Base-by-base conservation (phyloP, 176 grass and related monocot genomes). In the Hsuehochloa calcarea region DNA sequence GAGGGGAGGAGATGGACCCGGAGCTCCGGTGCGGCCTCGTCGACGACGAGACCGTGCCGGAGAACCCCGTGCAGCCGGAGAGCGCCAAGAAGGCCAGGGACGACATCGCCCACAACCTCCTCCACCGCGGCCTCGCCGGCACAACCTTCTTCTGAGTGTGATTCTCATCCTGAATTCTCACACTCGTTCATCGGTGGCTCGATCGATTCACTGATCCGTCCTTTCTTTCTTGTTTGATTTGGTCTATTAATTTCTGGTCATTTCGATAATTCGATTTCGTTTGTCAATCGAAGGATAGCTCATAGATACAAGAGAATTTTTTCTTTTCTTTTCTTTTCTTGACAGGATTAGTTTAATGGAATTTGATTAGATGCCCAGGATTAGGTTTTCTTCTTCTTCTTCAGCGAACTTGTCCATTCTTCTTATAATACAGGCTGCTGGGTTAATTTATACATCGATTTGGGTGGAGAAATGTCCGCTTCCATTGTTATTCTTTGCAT, bases 61-160 rank as follows among this genome's bases (percentile, higher is more conserved):
- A 93, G 7, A 85, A 74, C 31, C 68, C 80, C 60, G 78, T 86
- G 26, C 65, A 68, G 5, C 86, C 91, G 10, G 81, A 72, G 2
- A 16, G 3, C 54, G 89, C 89, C 23, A 70, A 31, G 11, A 85
- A 89, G 86, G 89, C 83, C 29, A 94, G 92, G 70, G 92, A 94
- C 55, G 80, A 89, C 56, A 91, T 94, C 62, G 89, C 92, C 12
- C 92, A 94, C 85, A 94, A 91, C 72, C 78, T 94, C 23, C 87
- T 94, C 49, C 92, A 94, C 77, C 84, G 74, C 3, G 92, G 92
- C 65, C 71, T 69, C 34, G 89, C 89, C 49, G 92, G 89, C 65
- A 94, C 92, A 1, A 55, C 89, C 19, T 94, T 94, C 80, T 91
- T 94, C 78, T 93, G 59, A 77, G 27, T 46, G 19, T 41, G 13